Conservation (phyloP, 2,329 filamentous ascomycete species). For the Zymoseptoria pseudotritici region DNA sequence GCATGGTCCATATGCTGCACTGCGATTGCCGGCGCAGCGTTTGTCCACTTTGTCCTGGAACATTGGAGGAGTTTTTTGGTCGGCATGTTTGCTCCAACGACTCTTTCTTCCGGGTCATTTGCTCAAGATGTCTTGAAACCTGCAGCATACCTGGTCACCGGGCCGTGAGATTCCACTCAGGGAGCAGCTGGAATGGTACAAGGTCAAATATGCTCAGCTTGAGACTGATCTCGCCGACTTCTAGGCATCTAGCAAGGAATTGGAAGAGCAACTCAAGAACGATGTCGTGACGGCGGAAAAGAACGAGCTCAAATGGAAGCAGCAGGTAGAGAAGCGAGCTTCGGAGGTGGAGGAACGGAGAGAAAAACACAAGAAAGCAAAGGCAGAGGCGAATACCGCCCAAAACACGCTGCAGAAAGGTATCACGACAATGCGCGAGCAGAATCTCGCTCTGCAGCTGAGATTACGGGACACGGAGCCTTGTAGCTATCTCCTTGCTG, state of each 20-base stretch:
- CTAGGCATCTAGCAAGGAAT: constrained; percentile 83
- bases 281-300: constrained; percentile 95
- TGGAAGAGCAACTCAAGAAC: constrained; percentile 90
- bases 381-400: constrained; percentile 73
- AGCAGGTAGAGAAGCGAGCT: constrained; percentile 57
- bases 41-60: no score
- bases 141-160: no score
- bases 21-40: no score
- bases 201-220: constrained; percentile 86
- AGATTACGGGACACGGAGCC: constrained; percentile 81
- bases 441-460: constrained; percentile 72
- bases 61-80: no score
- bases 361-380: constrained; percentile 96
- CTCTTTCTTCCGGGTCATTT: no score
- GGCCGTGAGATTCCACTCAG: constrained; percentile 36
- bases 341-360: constrained; percentile 77
- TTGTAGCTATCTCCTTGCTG: not conserved
- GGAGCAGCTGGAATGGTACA: constrained; percentile 88
- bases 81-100: no score
- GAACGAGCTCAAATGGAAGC: constrained; percentile 73
- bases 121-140: no score
- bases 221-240: constrained; percentile 91
- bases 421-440: constrained; percentile 81
- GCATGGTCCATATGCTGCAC: no score
- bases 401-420: constrained; percentile 90